phyloP scores from a whole-genome alignment of 208 protist genomes.

The Phytomonas francai region DNA sequence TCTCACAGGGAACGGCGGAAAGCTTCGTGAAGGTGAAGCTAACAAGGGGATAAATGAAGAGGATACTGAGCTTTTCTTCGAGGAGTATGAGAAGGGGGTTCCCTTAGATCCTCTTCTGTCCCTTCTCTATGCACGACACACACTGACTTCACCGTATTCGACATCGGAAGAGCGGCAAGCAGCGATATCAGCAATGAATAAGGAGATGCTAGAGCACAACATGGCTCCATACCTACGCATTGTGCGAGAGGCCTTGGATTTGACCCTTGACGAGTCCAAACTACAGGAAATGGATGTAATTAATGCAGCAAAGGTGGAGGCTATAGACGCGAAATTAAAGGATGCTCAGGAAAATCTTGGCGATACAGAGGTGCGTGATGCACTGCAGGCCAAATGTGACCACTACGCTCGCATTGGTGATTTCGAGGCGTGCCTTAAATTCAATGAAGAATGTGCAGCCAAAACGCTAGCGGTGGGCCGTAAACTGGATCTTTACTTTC shows the following conservation, averaged over 20 bases:
- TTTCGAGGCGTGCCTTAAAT: constrained; percentile 87
- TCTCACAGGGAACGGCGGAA: constrained; percentile 3
- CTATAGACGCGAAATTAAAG: constrained; percentile 82
- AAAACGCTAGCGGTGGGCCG: constrained; percentile 94
- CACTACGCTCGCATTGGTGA: constrained; percentile 94
- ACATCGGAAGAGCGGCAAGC: constrained; percentile 61
- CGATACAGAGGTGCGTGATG: constrained; percentile 96
- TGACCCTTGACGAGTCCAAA: constrained; percentile 44
- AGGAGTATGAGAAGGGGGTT: constrained; percentile 34
- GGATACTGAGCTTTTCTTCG: constrained; percentile 15
- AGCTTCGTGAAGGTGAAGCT: constrained; percentile 16
- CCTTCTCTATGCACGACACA: constrained; percentile 77
- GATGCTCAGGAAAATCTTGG: constrained; percentile 96
- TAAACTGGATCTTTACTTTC: constrained; percentile 95
- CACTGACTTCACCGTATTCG: constrained; percentile 68
- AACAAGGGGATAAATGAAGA: constrained; percentile 22
- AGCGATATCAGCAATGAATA: constrained; percentile 58
- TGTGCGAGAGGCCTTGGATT: constrained; percentile 70
- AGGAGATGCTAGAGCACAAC: constrained; percentile 67
- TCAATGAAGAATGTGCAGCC: constrained; percentile 86
- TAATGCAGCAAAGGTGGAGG: constrained; percentile 70
- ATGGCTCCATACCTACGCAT: constrained; percentile 88
- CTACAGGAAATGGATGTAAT: constrained; percentile 61
- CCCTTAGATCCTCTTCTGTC: constrained; percentile 76
- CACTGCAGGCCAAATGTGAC: constrained; percentile 88